Conservation (phyloP, 176 grass and related monocot genomes). For the Carex myosuroides region DNA sequence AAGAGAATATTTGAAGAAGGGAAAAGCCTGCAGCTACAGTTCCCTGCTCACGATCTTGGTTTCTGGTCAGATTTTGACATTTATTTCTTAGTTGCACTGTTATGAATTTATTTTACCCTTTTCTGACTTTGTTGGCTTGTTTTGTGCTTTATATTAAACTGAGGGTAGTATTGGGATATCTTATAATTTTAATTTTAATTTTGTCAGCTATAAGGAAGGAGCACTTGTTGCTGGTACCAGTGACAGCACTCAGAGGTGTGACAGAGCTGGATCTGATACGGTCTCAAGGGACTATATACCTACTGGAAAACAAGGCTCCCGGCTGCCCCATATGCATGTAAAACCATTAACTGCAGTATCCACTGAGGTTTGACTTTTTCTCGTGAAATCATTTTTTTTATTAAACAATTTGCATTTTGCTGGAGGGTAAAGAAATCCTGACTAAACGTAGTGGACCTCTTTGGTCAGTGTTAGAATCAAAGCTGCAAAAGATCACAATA, state of each 20-base stretch:
- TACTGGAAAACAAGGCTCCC: conserved; percentile 51
- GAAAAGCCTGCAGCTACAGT: conserved; percentile 90
- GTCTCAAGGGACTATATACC: conserved; percentile 59
- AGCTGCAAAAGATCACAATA: background rate
- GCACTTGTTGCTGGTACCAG: conserved; percentile 41
- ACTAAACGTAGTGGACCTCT: background rate
- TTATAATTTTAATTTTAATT: conserved; percentile 9
- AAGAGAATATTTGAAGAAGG: conserved; percentile 87
- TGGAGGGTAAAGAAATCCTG: background rate
- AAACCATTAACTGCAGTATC: conserved; percentile 31
- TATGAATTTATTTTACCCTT: background rate
- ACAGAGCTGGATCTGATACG: conserved; percentile 24
- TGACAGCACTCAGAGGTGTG: conserved; percentile 4
- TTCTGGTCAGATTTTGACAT: conserved; percentile 48
- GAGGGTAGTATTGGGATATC: background rate
- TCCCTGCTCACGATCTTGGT: conserved; percentile 95
- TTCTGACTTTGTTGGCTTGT: background rate
- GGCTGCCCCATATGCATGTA: conserved; percentile 67
- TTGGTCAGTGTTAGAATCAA: background rate
- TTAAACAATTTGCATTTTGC: background rate
- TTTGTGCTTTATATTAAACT: background rate
- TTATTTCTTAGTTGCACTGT: background rate
- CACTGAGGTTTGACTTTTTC: conserved; percentile 40
- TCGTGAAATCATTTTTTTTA: background rate
- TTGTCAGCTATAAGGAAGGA: conserved; percentile 62